A percentile compares a stretch with the other conserved stretches of the same genome.
These are phyloP conservation scores for Lodderomyces orthopsilosis DNA, from an alignment of 1,139 yeast genomes.

Conservation along the genomic window DNA sequence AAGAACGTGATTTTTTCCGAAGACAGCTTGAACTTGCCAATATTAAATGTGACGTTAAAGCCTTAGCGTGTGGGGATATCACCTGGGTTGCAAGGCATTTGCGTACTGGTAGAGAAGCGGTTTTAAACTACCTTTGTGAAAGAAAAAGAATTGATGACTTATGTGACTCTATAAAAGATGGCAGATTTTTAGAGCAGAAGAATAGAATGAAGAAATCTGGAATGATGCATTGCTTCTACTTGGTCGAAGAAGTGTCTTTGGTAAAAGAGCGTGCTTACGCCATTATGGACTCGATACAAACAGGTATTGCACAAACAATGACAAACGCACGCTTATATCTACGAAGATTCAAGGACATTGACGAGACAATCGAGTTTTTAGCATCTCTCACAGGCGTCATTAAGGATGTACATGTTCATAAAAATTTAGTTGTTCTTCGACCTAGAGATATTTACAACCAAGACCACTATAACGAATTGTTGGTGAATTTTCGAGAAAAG, in stretches of 20 bases:
- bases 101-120: conserved; percentile 57
- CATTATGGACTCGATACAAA: conserved; percentile 66
- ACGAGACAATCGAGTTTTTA: conserved; percentile 70
- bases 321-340: conserved; percentile 66
- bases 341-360: conserved; percentile 66
- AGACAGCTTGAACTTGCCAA: conserved; percentile 51
- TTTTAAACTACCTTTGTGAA: conserved; percentile 79
- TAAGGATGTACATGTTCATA: conserved; percentile 28
- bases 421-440: conserved; percentile 44
- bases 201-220: conserved; percentile 68
- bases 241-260: conserved; percentile 72
- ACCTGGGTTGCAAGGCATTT: conserved; percentile 81
- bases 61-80: conserved; percentile 82
- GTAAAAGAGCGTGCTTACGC: conserved; percentile 28
- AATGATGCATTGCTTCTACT: conserved; percentile 63
- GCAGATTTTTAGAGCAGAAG: conserved; percentile 85
- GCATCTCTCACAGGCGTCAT: conserved; percentile 55
- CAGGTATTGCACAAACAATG: conserved; percentile 73
- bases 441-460: conserved; percentile 53
- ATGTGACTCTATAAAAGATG: conserved; percentile 78
- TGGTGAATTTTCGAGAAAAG: conserved; percentile 41
- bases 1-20: conserved; percentile 63
- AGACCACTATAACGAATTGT: conserved; percentile 43
- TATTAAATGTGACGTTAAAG: conserved; percentile 50
- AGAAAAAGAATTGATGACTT: conserved; percentile 88